Conservation (phyloP, 78 protist species). For the Cavenderia fasciculata region DNA sequence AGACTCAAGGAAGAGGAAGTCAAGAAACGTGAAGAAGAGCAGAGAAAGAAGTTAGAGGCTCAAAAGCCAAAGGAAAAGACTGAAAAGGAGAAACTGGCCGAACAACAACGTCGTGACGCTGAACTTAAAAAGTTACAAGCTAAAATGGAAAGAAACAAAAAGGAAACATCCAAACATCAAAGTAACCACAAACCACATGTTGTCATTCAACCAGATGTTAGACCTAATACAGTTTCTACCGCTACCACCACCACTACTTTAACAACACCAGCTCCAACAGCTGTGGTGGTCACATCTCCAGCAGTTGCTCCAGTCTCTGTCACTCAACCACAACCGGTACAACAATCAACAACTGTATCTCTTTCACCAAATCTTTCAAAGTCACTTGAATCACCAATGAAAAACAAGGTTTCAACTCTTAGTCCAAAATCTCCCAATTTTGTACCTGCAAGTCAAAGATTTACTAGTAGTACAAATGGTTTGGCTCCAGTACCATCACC, state of each 20-base stretch:
- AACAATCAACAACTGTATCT: not conserved
- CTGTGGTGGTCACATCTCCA: not conserved
- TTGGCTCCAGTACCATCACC: not conserved
- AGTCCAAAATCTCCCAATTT: slow-evolving; percentile 75
- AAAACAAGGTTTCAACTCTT: not conserved
- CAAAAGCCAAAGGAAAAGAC: not conserved
- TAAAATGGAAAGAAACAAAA: slow-evolving; percentile 52
- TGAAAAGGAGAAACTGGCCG: slow-evolving; percentile 13
- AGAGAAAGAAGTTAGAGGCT: slow-evolving; percentile 3
- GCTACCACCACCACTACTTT: not conserved
- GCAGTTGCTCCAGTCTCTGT: not conserved
- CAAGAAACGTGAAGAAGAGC: slow-evolving; percentile 51
- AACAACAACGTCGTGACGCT: slow-evolving; percentile 2
- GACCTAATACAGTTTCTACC: not conserved
- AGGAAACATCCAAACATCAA: slow-evolving; percentile 2
- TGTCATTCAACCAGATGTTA: slow-evolving; percentile 4
- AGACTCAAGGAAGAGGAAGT: slow-evolving; percentile 19
- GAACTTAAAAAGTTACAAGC: slow-evolving; percentile 49
- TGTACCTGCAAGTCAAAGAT: slow-evolving; percentile 25
- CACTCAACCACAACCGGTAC: not conserved
- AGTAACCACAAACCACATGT: not conserved
- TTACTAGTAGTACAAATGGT: not conserved
- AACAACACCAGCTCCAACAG: not conserved
- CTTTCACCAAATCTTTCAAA: not conserved
- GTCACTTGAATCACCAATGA: slow-evolving; percentile 14